phyloP scores from a whole-genome alignment of 192 early-diverging fungal species.

The Coemansia sp. region DNA sequence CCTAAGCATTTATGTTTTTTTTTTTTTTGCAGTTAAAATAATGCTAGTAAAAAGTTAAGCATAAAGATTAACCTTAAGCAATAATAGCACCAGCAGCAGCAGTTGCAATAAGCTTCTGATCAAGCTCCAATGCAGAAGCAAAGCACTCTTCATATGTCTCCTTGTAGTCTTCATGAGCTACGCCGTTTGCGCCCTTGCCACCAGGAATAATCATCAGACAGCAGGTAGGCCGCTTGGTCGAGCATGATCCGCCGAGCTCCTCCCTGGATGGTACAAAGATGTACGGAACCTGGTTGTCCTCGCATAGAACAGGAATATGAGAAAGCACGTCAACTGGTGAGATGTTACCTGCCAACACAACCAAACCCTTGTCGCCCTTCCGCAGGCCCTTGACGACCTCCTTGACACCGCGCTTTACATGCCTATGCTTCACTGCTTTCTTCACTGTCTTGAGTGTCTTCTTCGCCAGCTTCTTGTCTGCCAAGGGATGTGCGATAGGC shows the following conservation, averaged over 20 bases:
- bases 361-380: conserved; percentile 92
- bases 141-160: conserved; percentile 82
- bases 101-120: conserved; percentile 62
- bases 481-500: conserved; percentile 52
- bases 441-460: conserved; percentile 54
- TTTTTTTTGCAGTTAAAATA: background rate
- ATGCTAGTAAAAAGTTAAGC: background rate
- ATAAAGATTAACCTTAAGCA: background rate
- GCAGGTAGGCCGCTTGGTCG: conserved; percentile 94
- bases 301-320: conserved; percentile 96
- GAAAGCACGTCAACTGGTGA: conserved; percentile 97
- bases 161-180: conserved; percentile 79
- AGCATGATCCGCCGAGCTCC: conserved; percentile 87
- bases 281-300: conserved; percentile 93
- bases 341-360: conserved; percentile 94
- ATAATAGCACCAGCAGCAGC: conserved; percentile 26
- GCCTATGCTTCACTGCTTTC: conserved; percentile 79
- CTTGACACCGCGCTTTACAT: conserved; percentile 92
- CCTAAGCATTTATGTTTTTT: background rate
- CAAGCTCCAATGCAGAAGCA: conserved; percentile 74
- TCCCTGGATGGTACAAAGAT: conserved; percentile 94
- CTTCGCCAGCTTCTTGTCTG: conserved; percentile 53
- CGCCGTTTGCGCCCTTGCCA: conserved; percentile 68
- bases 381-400: conserved; percentile 96
- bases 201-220: conserved; percentile 85